phyloP scores from a whole-genome alignment of 768 basidiomycete genomes.

The Rossbeevera mucosa region DNA sequence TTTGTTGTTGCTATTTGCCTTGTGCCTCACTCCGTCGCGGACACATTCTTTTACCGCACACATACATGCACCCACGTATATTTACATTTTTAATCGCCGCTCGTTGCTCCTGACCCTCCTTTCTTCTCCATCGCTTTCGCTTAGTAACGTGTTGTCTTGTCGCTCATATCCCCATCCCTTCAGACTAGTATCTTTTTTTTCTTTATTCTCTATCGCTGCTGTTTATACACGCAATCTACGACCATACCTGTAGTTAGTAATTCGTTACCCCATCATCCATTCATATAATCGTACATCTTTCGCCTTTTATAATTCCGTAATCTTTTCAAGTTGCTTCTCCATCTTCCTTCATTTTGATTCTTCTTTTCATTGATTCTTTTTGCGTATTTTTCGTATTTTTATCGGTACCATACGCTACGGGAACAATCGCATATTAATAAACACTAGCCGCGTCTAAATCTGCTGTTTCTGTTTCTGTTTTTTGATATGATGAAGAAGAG shows the following conservation, averaged over 20 bases:
- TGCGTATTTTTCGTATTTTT: neutral
- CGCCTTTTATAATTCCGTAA: neutral
- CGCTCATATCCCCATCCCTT: conserved; percentile 1
- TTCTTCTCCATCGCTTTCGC: conserved; percentile 10
- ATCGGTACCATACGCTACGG: neutral
- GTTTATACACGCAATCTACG: neutral
- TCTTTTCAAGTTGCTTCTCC: neutral
- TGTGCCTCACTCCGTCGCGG: neutral
- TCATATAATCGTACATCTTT: neutral
- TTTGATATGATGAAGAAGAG: neutral
- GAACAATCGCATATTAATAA: neutral
- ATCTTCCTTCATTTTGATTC: neutral
- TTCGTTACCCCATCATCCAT: neutral
- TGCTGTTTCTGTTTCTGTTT: too few species aligned
- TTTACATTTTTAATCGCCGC: conserved; percentile 17
- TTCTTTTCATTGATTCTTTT: neutral
- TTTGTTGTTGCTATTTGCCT: neutral
- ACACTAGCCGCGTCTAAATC: neutral
- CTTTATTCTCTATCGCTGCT: neutral
- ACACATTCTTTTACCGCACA: conserved; percentile 7
- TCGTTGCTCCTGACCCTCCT: neutral
- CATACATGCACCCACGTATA: conserved; percentile 10
- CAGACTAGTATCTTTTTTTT: neutral
- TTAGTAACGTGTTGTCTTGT: conserved; percentile 21
- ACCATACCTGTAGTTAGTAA: neutral